Base-by-base conservation (phyloP, 768 basidiomycete species). In the Pholiota microspora region DNA sequence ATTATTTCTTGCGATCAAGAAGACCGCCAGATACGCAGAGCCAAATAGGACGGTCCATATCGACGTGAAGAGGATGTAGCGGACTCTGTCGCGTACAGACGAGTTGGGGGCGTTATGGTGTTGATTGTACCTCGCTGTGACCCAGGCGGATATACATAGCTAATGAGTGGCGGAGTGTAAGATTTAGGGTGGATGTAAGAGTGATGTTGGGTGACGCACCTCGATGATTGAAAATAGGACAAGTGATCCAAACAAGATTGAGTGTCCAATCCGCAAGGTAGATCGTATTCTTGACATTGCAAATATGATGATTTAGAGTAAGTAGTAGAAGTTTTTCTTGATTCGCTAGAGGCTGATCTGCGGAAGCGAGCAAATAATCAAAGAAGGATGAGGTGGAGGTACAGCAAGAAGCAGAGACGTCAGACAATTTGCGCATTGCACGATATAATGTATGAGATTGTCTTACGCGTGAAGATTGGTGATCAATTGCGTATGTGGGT, bases 111-210 rank as follows among this genome's bases (percentile, higher is more conserved):
- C 80, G 72, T 87, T 77, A 69, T 81, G 74, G 58, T 77, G 73
- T 25, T 68, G 53, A 67, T 85, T 82, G 73, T 82, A 92, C 40
- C 72, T 76, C 12, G 84, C 72, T 7, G 80, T 78, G 40, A 94
- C 75, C 82, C 86, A 93, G 4, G 89, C 85, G 3, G 91, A 77
- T 58, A 90, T 81, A 23, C 82, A 72, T 61, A 90, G 75, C 88
- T 31, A n/a, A n/a, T n/a, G n/a, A n/a, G n/a, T n/a, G n/a, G n/a
- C n/a, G n/a, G n/a, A n/a, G n/a, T n/a, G n/a, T n/a, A n/a, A n/a
- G n/a, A n/a, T n/a, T n/a, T 90, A 57, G 2, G 23, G 16, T 2
- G 9, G 10, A 13, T 18, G 44, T 45, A 6, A 13, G 44, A 15
- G 35, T 15, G 4, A 7, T 18, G 21, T 15, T 49, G 8, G 5